Base-by-base conservation (phyloP, 345 rosid species). In the Acer negundo region DNA sequence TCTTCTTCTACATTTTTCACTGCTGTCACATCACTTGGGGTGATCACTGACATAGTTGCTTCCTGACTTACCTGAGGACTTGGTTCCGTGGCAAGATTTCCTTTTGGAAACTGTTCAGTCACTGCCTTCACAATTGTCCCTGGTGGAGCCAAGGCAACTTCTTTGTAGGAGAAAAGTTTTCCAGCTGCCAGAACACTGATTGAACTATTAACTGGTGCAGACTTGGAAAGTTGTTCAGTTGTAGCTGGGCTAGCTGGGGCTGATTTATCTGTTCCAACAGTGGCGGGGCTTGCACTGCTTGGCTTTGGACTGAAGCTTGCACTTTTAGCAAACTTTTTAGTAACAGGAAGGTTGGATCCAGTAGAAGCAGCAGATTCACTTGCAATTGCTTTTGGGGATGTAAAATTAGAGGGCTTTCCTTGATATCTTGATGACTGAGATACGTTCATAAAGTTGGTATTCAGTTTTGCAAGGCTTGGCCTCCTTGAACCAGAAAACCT, bases 71-170 rank as follows among this genome's bases (percentile, higher is more conserved):
- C 75, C 83, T 68, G 73, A 64, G 80, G 38, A 73, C 73, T 76
- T 67, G 80, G 70, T 76, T 87, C 92, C 9, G 44, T 20, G 1
- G 79, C 62, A 79, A 23, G 61, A 76, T 81, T 81, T 75, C 70
- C 93, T 82, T 88, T 83, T 42, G 97, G 91, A 82, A 85, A 80
- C 80, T 90, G 90, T 80, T 92, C 98, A 17, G 94, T 80, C 76
- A 88, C 97, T 44, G 90, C 87, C 88, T 93, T 96, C 73, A 91
- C 98, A 81, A 96, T 91, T 22, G 97, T 91, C 78, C 99, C 99
- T 42, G 97, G 99, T 63, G 97, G 97, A 66, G 98, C 98, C 84
- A 94, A 80, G 69, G 99, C 99, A 81, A 96, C 99, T 87, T 96
- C 99, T 83, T 96, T 96, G 82, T 96, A 96, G 82, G 99, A 92